Evolutionary conservation across 1,139 yeast species (phyloP).

Genomic region (Yamadazyma aaseri): DNA sequence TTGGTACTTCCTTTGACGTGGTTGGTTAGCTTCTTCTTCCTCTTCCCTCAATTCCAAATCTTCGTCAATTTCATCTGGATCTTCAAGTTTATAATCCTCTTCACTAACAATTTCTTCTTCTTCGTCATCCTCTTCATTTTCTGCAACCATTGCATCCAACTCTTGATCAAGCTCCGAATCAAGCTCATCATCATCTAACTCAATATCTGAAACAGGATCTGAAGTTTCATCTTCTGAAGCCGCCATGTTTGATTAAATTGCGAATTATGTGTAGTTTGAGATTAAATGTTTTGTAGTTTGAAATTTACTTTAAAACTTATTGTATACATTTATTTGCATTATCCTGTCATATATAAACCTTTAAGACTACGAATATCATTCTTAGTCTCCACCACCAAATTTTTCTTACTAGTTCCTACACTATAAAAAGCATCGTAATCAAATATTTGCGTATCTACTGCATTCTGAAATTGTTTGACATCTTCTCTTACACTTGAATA

Average conservation of each 20-base stretch:
- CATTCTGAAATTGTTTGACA: conserved; percentile 38
- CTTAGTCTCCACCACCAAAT: conserved; percentile 35
- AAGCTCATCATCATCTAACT: conserved; percentile 17
- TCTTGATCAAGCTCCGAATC: conserved; percentile 25
- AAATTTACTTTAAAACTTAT: background rate
- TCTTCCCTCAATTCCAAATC: conserved; percentile 36
- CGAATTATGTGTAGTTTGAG: too few species aligned
- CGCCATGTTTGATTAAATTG: conserved; percentile 6
- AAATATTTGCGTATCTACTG: conserved; percentile 37
- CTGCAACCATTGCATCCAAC: conserved; percentile 23
- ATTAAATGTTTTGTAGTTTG: too few species aligned
- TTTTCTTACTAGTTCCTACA: conserved; percentile 20
- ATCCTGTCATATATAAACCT: conserved; percentile 48
- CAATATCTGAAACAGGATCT: conserved; percentile 10
- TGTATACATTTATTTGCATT: conserved; percentile 9
- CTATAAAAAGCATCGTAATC: conserved; percentile 29
- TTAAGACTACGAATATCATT: conserved; percentile 44
- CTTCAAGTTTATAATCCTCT: conserved; percentile 37
- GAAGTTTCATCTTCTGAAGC: conserved; percentile 14
- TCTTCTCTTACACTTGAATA: conserved; percentile 28
- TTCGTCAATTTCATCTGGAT: conserved; percentile 42
- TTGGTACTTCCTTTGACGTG: conserved; percentile 11
- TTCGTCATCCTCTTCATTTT: conserved; percentile 21
- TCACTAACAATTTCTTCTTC: conserved; percentile 32
- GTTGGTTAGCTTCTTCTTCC: conserved; percentile 20